A percentile compares a stretch with the other conserved stretches of the same genome.
These are phyloP conservation scores for Gossypium ekmanianum DNA, from an alignment of 345 rosid species.

Conservation along the genomic window DNA sequence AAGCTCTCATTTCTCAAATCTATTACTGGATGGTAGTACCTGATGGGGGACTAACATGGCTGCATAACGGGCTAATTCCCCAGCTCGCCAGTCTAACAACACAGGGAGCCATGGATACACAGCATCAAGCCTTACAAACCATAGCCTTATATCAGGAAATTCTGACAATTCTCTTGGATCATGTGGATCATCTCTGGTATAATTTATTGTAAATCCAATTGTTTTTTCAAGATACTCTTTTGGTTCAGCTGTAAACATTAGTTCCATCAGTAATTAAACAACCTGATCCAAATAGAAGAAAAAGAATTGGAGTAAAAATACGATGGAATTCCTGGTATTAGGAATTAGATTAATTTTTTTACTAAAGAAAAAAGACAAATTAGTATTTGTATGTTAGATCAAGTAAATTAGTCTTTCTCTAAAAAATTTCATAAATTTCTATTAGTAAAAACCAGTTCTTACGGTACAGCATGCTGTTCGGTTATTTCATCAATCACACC, in stretches of 20 bases:
- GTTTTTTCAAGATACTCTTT: conserved; percentile 54
- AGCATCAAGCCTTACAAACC: conserved; percentile 89
- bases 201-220: conserved; percentile 72
- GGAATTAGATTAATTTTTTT: too few species aligned
- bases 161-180: conserved; percentile 81
- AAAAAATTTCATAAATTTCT: too few species aligned
- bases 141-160: conserved; percentile 73
- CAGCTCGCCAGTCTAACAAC: conserved; percentile 82
- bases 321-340: too few species aligned
- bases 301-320: not conserved
- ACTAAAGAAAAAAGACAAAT: too few species aligned
- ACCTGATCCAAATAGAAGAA: too few species aligned
- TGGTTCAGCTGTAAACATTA: conserved; percentile 42
- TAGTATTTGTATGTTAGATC: too few species aligned
- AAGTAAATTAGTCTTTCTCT: too few species aligned
- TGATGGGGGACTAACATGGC: conserved; percentile 91
- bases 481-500: rapidly evolving
- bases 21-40: conserved; percentile 25
- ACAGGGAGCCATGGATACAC: conserved; percentile 83
- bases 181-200: conserved; percentile 57
- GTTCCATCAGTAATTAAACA: not conserved
- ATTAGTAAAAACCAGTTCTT: too few species aligned
- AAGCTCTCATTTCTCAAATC: not conserved
- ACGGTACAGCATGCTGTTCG: rapidly evolving
- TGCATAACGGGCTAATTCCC: conserved; percentile 84